These are phyloP conservation scores for Fraxinus baroniana DNA, from an alignment of 305 asterid genomes.

Conservation along the genomic window DNA sequence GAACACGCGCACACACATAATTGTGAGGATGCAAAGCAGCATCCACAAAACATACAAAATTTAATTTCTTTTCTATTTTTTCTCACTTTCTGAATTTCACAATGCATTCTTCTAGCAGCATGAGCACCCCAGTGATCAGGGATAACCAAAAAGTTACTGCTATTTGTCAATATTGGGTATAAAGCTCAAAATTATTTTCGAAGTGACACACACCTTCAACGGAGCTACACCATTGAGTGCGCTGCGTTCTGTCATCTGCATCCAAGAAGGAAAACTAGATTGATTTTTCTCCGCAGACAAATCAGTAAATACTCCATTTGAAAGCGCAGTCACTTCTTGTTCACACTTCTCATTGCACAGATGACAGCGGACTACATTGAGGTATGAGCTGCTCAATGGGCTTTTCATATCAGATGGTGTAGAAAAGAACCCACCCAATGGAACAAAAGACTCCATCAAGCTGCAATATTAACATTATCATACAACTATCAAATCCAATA, in stretches of 20 bases:
- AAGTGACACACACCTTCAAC: constrained; percentile 51
- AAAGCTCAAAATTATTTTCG: neutral
- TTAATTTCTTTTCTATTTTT: no score
- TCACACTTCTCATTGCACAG: constrained; percentile 69
- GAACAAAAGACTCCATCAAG: constrained; percentile 97
- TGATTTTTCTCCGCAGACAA: constrained; percentile 38
- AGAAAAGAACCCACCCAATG: constrained; percentile 91
- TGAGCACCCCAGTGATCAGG: neutral
- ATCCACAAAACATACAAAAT: neutral
- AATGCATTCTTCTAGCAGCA: neutral
- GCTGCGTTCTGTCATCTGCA: constrained; percentile 39
- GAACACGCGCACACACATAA: neutral
- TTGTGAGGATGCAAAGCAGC: neutral
- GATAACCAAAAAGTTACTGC: neutral
- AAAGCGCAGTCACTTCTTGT: constrained; percentile 52
- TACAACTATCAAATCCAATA: constrained; percentile 19
- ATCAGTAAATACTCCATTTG: constrained; percentile 34
- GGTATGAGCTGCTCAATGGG: constrained; percentile 40
- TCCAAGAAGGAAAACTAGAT: constrained; percentile 52
- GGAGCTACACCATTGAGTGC: constrained; percentile 26
- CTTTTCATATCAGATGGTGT: constrained; percentile 51
- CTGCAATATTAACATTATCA: constrained; percentile 41
- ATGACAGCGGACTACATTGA: constrained; percentile 41
- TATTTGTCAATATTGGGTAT: no score
- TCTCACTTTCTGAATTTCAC: neutral